Conservation (phyloP, 805 yeast species). For the Monosporozyma aquatica region DNA sequence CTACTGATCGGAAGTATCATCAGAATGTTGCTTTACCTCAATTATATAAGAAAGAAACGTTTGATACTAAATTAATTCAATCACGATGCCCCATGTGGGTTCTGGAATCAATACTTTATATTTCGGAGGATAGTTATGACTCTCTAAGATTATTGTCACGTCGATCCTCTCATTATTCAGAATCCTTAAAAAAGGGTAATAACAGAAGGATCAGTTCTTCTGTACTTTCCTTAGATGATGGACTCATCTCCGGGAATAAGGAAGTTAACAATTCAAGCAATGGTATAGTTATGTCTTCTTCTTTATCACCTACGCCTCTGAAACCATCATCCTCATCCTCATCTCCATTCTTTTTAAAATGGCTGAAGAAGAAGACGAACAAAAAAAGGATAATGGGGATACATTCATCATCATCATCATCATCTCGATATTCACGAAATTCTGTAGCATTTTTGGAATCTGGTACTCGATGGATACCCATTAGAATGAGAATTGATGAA, state of each 20-base stretch:
- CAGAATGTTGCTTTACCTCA: conserved; percentile 17
- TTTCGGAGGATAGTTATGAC: conserved; percentile 6
- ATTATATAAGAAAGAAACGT: conserved; percentile 19
- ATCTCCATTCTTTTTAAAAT: conserved; percentile 10
- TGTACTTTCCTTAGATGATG: neutral
- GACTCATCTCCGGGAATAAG: no score
- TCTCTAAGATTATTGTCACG: neutral
- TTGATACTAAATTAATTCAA: conserved; percentile 15
- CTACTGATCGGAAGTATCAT: conserved; percentile 22
- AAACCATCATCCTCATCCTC: neutral
- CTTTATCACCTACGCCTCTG: neutral
- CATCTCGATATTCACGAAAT: neutral
- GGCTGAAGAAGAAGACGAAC: conserved; percentile 13
- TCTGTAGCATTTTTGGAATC: conserved; percentile 19
- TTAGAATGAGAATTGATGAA: conserved; percentile 18
- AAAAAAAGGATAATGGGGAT: neutral
- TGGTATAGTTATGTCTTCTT: no score
- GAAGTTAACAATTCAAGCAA: no score
- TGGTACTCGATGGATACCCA: conserved; percentile 15
- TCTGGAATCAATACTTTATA: conserved; percentile 18
- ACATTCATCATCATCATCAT: no score
- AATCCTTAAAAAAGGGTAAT: neutral
- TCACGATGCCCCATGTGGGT: conserved; percentile 19
- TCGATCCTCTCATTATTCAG: conserved; percentile 3
- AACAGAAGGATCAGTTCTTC: neutral